Evolutionary conservation across 495 filamentous ascomycete genomes (phyloP).

Genomic region (Neurospora sp.): DNA sequence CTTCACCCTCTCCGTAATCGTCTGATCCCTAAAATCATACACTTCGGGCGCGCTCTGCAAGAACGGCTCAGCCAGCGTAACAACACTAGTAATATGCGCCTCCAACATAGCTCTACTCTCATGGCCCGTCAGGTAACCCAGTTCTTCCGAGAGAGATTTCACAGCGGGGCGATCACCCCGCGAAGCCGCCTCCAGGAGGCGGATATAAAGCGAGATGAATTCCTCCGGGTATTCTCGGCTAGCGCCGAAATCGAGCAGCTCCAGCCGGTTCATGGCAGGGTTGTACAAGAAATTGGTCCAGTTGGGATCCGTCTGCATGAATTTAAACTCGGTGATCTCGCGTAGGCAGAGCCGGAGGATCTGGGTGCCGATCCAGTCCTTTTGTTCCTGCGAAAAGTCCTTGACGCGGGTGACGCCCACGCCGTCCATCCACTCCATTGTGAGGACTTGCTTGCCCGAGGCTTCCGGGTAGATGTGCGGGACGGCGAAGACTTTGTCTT

Average conservation of each 20-base stretch:
- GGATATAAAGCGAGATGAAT: conserved; percentile 72
- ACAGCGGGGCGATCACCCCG: conserved; percentile 53
- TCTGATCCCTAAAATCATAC: conserved; percentile 90
- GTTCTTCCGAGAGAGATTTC: conserved; percentile 57
- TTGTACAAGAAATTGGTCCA: conserved; percentile 99
- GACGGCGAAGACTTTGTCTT: conserved; percentile 63
- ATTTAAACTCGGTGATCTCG: conserved; percentile 85
- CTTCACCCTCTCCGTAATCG: conserved; percentile 86
- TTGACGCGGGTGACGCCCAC: conserved; percentile 74
- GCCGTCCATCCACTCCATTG: conserved; percentile 84
- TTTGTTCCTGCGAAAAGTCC: conserved; percentile 65
- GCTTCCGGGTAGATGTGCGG: conserved; percentile 70
- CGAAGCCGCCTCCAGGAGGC: conserved; percentile 67
- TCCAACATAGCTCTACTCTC: conserved; percentile 76
- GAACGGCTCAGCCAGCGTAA: conserved; percentile 91
- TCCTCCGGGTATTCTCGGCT: conserved; percentile 64
- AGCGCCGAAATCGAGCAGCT: conserved; percentile 93
- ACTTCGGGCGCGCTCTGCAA: conserved; percentile 60
- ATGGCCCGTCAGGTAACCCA: conserved; percentile 88
- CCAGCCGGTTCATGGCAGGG: conserved; percentile 45
- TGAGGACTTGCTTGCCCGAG: conserved; percentile 77
- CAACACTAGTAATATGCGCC: conserved; percentile 71
- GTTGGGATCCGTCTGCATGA: conserved; percentile 99
- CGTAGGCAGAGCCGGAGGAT: conserved; percentile 87
- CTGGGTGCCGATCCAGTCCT: conserved; percentile 88